phyloP scores from a whole-genome alignment of 169 alveolate genomes.

The Plasmodium cynomolgi region DNA sequence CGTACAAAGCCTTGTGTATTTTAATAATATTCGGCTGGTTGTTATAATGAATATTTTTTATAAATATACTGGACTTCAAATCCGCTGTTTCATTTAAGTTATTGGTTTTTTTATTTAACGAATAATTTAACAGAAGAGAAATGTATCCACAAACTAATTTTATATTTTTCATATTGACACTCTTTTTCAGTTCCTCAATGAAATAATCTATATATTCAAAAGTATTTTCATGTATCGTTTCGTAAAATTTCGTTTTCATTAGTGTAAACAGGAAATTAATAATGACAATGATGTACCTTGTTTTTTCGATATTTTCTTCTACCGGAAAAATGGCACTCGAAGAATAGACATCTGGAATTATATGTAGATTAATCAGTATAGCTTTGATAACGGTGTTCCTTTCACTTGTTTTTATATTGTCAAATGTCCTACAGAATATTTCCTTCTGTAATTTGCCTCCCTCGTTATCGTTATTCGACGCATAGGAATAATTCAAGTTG shows the following conservation, averaged over 20 bases:
- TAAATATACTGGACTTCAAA: constrained; percentile 74
- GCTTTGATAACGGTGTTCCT: constrained; percentile 69
- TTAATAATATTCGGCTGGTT: constrained; percentile 75
- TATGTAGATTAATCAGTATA: constrained; percentile 55
- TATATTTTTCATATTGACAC: constrained; percentile 73
- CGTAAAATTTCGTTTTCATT: constrained; percentile 76
- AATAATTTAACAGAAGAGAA: constrained; percentile 73
- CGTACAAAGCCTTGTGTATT: constrained; percentile 76
- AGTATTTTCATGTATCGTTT: constrained; percentile 73
- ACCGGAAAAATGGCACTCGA: constrained; percentile 48
- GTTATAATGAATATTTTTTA: constrained; percentile 75
- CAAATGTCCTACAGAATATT: constrained; percentile 59
- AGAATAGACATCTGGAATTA: constrained; percentile 74
- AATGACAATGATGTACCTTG: constrained; percentile 72
- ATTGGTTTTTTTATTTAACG: constrained; percentile 75
- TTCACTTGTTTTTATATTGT: constrained; percentile 70
- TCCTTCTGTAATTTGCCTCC: constrained; percentile 62
- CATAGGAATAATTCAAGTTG: constrained; percentile 69
- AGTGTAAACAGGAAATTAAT: constrained; percentile 72
- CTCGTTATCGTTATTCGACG: constrained; percentile 69
- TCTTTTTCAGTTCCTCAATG: constrained; percentile 69
- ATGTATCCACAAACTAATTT: constrained; percentile 75
- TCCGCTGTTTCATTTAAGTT: constrained; percentile 76
- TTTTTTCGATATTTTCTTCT: constrained; percentile 75
- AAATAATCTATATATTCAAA: constrained; percentile 75